Evolutionary conservation across 2,329 filamentous ascomycete species (phyloP), one percentile per base, ranked within the genome.

Genomic region (Colletotrichum sp.): DNA sequence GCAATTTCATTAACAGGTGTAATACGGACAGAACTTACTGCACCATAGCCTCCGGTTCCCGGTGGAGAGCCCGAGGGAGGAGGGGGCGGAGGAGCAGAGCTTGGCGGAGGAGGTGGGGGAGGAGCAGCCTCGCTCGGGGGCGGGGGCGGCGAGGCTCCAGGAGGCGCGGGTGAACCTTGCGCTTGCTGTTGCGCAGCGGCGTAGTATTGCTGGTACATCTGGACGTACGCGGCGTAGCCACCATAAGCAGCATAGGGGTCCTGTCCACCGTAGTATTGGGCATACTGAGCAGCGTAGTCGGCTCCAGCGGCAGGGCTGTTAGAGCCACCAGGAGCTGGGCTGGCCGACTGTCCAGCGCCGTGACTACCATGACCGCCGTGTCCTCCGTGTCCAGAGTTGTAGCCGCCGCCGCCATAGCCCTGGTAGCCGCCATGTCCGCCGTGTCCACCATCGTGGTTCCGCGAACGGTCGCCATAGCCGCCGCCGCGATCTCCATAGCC

Each of bases 201-300:
- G 79, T 91, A 91, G 80, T 94, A 94, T 80, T 95, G 93, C 82
- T 95, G 92, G 80, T 95, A 95, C 85, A 94, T 93, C 80, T 94
- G 93, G 78, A 90, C 87, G 79, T 93, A 93, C 87, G 94, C 94
- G 80, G 93, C 91, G 85, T 97, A 98, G 71, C 96, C 96, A 77
- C 96, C 96, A 80, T 97, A 98, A 10, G 95, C 93, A 57, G 95
- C 95, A 83, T 98, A 98, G 0, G 96, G 96, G 81, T 98, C 95
- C 78, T 91, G 88, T 71, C 89, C 89, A 78, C 89, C 90, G 77
- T 96, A 96, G 84, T 98, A 97, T 83, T 96, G 94, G 4, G 95
- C 94, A 83, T 98, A 98, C 82, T 96, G 94, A 21, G 94, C 92
- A 69, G 92, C 92, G 83, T 97, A 97, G 80, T 98, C 94, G 7